Evolutionary conservation across 2,329 filamentous ascomycete genomes (phyloP).

Genomic region (Nemania bipapillata): DNA sequence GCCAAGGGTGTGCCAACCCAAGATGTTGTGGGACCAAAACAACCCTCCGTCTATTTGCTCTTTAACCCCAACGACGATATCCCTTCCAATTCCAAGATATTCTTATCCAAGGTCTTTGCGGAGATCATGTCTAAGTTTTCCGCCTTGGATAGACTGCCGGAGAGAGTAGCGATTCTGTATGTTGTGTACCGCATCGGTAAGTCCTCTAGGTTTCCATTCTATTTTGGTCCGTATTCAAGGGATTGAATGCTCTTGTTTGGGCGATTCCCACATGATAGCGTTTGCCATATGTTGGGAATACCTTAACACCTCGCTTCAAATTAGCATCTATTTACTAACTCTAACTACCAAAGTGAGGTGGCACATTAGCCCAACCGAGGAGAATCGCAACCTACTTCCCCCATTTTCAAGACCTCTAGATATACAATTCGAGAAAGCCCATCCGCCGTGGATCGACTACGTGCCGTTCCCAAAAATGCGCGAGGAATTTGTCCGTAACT

Average conservation of each 20-base stretch:
- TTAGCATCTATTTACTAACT: not conserved
- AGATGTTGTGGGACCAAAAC: slow-evolving; percentile 77
- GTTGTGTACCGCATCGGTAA: slow-evolving; percentile 80
- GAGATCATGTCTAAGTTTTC: slow-evolving; percentile 88
- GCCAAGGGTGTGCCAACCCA: slow-evolving; percentile 71
- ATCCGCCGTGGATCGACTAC: slow-evolving; percentile 86
- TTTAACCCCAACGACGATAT: slow-evolving; percentile 74
- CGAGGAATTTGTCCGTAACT: slow-evolving; percentile 56
- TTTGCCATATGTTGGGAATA: too few relatives aligned
- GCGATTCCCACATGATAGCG: not conserved
- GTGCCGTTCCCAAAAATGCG: slow-evolving; percentile 83
- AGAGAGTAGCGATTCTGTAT: slow-evolving; percentile 83
- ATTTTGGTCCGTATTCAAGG: not conserved
- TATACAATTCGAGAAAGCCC: slow-evolving; percentile 72
- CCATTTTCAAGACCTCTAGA: slow-evolving; percentile 75
- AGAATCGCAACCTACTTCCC: slow-evolving; percentile 82
- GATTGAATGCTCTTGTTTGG: not conserved
- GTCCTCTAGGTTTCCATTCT: not conserved
- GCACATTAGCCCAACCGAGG: slow-evolving; percentile 80
- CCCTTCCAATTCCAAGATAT: slow-evolving; percentile 71
- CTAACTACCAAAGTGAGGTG: slow-evolving; percentile 67
- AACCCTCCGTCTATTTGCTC: slow-evolving; percentile 82
- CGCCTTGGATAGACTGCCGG: slow-evolving; percentile 78
- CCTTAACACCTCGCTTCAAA: not conserved
- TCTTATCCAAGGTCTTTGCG: slow-evolving; percentile 81